Conservation (phyloP, 352 stramenopile genomes). For the Pythium pectinolyticum region DNA sequence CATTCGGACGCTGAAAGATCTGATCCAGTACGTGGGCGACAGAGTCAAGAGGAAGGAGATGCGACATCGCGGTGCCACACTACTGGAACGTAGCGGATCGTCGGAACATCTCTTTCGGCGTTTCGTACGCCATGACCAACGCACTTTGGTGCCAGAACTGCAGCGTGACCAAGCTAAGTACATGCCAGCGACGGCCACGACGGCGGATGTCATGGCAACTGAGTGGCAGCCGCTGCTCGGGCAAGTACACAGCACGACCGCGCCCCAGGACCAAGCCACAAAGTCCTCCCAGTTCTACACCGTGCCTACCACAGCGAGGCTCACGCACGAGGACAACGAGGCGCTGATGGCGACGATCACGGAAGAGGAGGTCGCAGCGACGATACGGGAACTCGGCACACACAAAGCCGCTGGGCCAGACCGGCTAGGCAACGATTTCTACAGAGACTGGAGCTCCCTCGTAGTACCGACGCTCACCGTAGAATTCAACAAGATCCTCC, state of each 20-base stretch:
- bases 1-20: not conserved
- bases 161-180: not conserved
- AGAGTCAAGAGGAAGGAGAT: not conserved
- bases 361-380: not conserved
- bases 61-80: not conserved
- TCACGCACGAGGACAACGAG: not conserved
- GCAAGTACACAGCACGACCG: not conserved
- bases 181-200: not conserved
- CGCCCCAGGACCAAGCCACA: not conserved
- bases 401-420: constrained; percentile 12
- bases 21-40: not conserved
- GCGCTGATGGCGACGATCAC: not conserved
- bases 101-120: not conserved
- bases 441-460: not conserved
- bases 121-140: not conserved
- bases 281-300: too few species aligned
- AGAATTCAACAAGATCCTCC: constrained; percentile 13
- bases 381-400: not conserved
- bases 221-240: not conserved
- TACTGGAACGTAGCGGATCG: not conserved
- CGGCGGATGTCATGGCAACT: not conserved
- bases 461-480: not conserved
- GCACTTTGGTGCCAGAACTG: not conserved
- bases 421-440: constrained; percentile 25
- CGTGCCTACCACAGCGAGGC: not conserved